A percentile compares a stretch with the other conserved stretches of the same genome.
phyloP scores from a whole-genome alignment of 2,329 filamentous ascomycete species.

The Penicillium frequentans region DNA sequence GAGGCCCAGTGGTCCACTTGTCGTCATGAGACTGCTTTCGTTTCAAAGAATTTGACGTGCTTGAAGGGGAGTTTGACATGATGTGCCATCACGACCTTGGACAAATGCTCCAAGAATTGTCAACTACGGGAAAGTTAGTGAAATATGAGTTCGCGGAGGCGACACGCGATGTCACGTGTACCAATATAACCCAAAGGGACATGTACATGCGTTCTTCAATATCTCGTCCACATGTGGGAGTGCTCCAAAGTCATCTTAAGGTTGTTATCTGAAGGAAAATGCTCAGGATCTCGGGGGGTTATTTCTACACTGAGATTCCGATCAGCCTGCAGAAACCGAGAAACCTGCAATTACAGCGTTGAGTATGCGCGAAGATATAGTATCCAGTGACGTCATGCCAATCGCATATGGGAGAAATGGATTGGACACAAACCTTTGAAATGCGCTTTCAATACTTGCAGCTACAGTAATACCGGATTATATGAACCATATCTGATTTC shows the following conservation, averaged over 20 bases:
- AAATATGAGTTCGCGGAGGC: background rate
- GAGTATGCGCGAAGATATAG: too few relatives aligned
- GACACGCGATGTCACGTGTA: conserved; percentile 24
- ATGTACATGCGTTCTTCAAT: background rate
- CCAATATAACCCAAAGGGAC: background rate
- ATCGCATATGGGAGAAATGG: too few relatives aligned
- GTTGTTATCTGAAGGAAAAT: too few relatives aligned
- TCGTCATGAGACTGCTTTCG: conserved; percentile 19
- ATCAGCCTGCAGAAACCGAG: too few relatives aligned
- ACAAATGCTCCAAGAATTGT: background rate
- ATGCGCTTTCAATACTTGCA: too few relatives aligned
- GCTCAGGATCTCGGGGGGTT: too few relatives aligned
- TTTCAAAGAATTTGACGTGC: conserved; percentile 6
- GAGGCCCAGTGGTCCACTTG: background rate
- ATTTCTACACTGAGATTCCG: too few relatives aligned
- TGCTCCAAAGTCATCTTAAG: too few relatives aligned
- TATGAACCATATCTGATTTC: background rate
- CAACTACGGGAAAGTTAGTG: background rate
- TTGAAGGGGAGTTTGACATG: conserved; percentile 21
- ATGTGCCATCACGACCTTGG: conserved; percentile 22
- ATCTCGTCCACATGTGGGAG: too few relatives aligned
- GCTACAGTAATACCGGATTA: background rate
- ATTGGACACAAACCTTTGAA: too few relatives aligned
- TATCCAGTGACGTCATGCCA: too few relatives aligned
- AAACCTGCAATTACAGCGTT: too few relatives aligned